A percentile compares a stretch with the other conserved stretches of the same genome.
Evolutionary conservation across 805 yeast species (phyloP).

Genomic region (Ogataea allantospora): DNA sequence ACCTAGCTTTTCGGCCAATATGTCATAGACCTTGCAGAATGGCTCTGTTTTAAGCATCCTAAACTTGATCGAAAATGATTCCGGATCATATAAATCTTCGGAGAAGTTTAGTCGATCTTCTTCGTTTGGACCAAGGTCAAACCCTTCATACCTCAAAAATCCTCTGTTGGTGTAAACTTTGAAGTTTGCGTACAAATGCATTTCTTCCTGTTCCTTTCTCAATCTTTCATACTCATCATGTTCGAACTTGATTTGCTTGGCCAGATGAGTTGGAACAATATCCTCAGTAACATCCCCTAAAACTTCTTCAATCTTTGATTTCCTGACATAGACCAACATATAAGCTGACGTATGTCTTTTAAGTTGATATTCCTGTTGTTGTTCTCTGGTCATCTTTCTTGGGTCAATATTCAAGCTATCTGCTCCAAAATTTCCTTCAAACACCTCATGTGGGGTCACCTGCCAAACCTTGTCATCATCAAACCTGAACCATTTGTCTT

Average conservation of each 20-base stretch:
- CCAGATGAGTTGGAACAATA: conserved; percentile 67
- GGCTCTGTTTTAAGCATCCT: conserved; percentile 58
- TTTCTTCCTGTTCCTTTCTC: conserved; percentile 67
- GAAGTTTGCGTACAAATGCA: conserved; percentile 59
- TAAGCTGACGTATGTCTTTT: conserved; percentile 92
- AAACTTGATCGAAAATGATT: conserved; percentile 47
- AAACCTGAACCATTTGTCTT: conserved; percentile 80
- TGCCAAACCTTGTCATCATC: conserved; percentile 95
- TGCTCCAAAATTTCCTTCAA: conserved; percentile 90
- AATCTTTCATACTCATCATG: conserved; percentile 50
- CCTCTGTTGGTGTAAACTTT: conserved; percentile 53
- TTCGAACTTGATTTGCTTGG: conserved; percentile 63
- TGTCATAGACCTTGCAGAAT: conserved; percentile 47
- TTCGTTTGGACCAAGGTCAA: conserved; percentile 73
- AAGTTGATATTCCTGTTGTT: conserved; percentile 61
- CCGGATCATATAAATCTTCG: conserved; percentile 46
- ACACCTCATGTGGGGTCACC: conserved; percentile 80
- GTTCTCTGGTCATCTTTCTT: conserved; percentile 51
- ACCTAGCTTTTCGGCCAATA: conserved; percentile 46
- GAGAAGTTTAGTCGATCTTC: conserved; percentile 42
- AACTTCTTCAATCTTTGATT: conserved; percentile 53
- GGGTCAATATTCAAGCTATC: conserved; percentile 52
- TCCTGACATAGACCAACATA: conserved; percentile 90
- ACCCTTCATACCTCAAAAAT: conserved; percentile 63
- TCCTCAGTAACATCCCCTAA: conserved; percentile 55